A percentile compares a stretch with the other conserved stretches of the same genome.
Conservation (phyloP, 148 eudicot genomes). For the Heliamphora exappendiculata region DNA sequence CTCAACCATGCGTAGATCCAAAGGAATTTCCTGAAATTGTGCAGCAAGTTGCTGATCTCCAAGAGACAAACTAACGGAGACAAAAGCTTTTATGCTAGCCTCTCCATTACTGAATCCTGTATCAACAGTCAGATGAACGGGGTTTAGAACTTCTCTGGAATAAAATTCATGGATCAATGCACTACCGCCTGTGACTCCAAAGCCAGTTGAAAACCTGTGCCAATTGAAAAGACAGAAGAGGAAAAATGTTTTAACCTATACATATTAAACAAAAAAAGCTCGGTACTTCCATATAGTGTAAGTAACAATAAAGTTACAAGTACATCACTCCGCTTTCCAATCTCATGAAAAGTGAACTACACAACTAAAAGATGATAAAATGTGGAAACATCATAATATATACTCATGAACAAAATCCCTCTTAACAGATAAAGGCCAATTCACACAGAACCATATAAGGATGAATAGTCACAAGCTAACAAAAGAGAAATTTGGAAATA, state of each 20-base stretch:
- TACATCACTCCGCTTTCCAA: background rate
- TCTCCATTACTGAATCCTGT: conserved; percentile 71
- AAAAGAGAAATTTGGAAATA: background rate
- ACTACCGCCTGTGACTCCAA: conserved; percentile 86
- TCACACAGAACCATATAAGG: background rate
- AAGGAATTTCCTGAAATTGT: conserved; percentile 90
- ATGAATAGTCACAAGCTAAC: background rate
- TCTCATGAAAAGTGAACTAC: background rate
- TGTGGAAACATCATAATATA: background rate
- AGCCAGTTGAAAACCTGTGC: conserved; percentile 92
- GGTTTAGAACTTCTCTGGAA: conserved; percentile 71
- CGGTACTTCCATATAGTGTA: background rate
- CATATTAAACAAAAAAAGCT: too few species aligned
- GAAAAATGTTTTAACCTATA: background rate
- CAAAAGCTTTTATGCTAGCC: conserved; percentile 73
- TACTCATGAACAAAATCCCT: background rate
- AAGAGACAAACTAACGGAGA: conserved; percentile 66
- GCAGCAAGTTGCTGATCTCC: conserved; percentile 91
- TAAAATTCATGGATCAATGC: conserved; percentile 87
- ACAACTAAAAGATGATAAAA: background rate
- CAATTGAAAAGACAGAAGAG: background rate
- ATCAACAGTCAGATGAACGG: conserved; percentile 78
- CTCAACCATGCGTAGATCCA: conserved; percentile 76
- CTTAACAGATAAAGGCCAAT: background rate
- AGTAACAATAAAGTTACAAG: background rate